Evolutionary conservation across 106 monocot species (phyloP), one percentile per base, ranked within the genome.

Genomic region (Allium sativum): DNA sequence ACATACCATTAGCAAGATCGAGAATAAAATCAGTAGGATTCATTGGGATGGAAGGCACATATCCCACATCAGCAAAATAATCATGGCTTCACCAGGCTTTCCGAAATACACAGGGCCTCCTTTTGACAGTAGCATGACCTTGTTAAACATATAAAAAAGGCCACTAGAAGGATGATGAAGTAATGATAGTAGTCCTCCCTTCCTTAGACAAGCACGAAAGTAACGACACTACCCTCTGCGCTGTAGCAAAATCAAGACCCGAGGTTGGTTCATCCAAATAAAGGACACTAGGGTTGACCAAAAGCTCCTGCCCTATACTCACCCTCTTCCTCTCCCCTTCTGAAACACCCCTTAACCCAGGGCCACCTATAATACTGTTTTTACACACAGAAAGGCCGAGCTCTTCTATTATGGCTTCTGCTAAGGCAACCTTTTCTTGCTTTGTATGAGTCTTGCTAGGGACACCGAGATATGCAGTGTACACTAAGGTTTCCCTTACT

Each of bases 321-420:
- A 93, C 93, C 63, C 93, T 63, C 74, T 80, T 85, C 72, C 93
- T 59, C 85, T 93, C 93, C 3, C 93, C 93, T 9, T 88, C 93
- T 0, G 93, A 93, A 0, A 93, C 77, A 19, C 93, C 93, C 9
- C 88, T 65, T 40, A 93, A 70, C 53, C 76, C 77, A 11, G 78
- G 74, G 44, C 67, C 72, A 7, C 92, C 92, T 11, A 87, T 70
- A 40, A 70, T 50, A 22, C 88, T 82, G 67, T 85, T 80, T 11
- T 69, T 78, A 67, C 93, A 93, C 51, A 57, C 65, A 18, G 44
- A 65, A 58, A 93, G 75, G 17, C 88, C 93, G 20, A 93, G 77
- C 68, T 93, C 93, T 43, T 67, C 63, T 19, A 93, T 74, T 43
- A 93, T 82, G 52, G 74, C 68, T 58, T 93, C 88, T 18, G 74